Percentiles rank a stretch among this genome's conserved stretches.
phyloP scores from a whole-genome alignment of 768 basidiomycete species.

The Strobilomyces echinocephalus region DNA sequence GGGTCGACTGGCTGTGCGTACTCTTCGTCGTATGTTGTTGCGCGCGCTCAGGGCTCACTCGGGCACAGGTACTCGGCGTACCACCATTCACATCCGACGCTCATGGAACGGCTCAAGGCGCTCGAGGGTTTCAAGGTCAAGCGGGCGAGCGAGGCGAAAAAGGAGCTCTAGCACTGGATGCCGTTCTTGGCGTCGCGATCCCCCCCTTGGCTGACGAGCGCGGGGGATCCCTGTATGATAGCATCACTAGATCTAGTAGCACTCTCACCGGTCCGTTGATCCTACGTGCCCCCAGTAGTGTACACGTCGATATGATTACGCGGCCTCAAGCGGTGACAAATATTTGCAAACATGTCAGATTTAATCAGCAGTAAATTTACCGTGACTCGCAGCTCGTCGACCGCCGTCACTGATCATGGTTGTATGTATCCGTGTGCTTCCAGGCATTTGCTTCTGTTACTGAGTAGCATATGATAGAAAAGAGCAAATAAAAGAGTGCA shows the following conservation, averaged over 20 bases:
- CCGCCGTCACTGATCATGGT: no score
- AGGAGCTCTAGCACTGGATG: conserved; percentile 16
- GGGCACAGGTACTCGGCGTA: conserved; percentile 81
- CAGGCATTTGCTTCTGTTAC: no score
- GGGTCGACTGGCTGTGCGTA: conserved; percentile 83
- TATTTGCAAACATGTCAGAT: no score
- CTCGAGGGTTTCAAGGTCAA: conserved; percentile 63
- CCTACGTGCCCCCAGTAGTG: no score
- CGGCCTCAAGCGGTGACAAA: no score
- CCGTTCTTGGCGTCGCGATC: neutral
- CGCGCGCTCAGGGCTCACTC: no score
- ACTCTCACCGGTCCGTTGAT: neutral
- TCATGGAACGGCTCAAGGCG: conserved; percentile 83
- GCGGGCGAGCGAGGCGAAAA: conserved; percentile 27
- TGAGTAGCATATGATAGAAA: no score
- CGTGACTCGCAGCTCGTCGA: no score
- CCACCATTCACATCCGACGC: conserved; percentile 92
- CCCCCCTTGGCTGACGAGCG: neutral
- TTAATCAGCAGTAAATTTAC: no score
- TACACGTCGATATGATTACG: no score
- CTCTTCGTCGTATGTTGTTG: neutral
- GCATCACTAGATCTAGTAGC: neutral
- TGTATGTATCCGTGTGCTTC: no score
- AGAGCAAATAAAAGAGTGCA: no score
- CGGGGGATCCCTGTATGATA: neutral